Evolutionary conservation across 23 red algal species (phyloP), one percentile per base, ranked within the genome.

Genomic region (Pyropia yezoensis): DNA sequence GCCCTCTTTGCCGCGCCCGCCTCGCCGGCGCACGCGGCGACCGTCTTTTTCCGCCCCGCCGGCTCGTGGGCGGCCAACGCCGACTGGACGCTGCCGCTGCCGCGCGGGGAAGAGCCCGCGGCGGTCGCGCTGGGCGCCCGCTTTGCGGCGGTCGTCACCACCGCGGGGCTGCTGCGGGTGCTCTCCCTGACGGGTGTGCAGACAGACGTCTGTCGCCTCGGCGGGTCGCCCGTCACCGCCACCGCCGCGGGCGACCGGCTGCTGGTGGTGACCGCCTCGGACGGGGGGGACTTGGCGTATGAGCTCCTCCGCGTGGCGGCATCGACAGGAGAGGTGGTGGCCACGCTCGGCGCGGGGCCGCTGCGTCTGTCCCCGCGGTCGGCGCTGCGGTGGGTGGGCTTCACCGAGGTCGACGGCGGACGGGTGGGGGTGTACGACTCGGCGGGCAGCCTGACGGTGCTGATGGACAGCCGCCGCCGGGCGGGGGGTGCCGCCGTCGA

Each of bases 11-110:
- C 53, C 7, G 60, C 67, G 6, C 54, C 67, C 50, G 75, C 57
- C 20, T 73, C 67, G 62, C 74, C 68, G 33, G 79, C 84, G 45
- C 75, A 85, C 51, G 58, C 74, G 60, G 65, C 63, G 22, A 53
- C 84, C 1, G 54, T 95, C 6, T 74, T 82, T 30, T 95, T 79
- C 33, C 74, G 77, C 22, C 52, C 79, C 21, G 68, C 84, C 17
- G 32, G 30, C 15, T 95, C 89, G 16, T 95, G 89, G 89, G 52
- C 89, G 16, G 58, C 63, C 30, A 86, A 95, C 33, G 70, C 89
- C 17, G 80, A 95, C 33, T 95, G 89, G 89, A 82, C 79, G 13
- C 53, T 66, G 39, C 26, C 39, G 25, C 60, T 95, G 52, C 39
- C 33, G 28, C 24, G n/a, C 3, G 62, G 59, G 6, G 89, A 95